These are phyloP conservation scores for Leishmania mexicana DNA, from an alignment of 208 protist species.

Conservation along the genomic window DNA sequence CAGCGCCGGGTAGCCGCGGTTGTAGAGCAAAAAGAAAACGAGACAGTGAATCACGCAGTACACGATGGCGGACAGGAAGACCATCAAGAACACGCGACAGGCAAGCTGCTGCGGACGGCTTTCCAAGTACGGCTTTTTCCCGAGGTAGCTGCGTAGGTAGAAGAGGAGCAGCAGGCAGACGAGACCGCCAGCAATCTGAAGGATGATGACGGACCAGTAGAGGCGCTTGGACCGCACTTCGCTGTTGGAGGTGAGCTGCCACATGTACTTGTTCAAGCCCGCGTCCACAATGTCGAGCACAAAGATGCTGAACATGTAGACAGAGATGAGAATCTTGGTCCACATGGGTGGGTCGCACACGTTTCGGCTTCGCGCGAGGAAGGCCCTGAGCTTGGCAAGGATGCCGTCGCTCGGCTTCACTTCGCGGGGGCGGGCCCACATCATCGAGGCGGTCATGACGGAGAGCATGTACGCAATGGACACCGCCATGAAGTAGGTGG, in stretches of 20 bases:
- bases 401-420: background rate
- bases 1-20: constrained; percentile 27
- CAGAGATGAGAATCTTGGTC: constrained; percentile 62
- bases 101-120: constrained; percentile 87
- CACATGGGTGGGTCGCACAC: constrained; percentile 80
- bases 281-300: constrained; percentile 56
- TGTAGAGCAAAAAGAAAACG: constrained; percentile 56
- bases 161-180: constrained; percentile 61
- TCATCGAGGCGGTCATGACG: constrained; percentile 84
- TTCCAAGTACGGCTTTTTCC: constrained; percentile 83
- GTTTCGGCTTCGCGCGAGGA: constrained; percentile 46
- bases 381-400: constrained; percentile 9
- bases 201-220: constrained; percentile 39
- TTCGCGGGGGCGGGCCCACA: constrained; percentile 31
- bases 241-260: constrained; percentile 22
- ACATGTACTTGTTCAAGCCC: constrained; percentile 20
- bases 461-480: constrained; percentile 79
- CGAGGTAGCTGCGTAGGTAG: constrained; percentile 68
- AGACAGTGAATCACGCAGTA: constrained; percentile 60
- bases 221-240: constrained; percentile 4
- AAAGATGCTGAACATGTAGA: constrained; percentile 56
- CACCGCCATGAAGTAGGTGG: constrained; percentile 78
- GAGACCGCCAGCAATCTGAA: constrained; percentile 53
- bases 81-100: constrained; percentile 73
- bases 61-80: constrained; percentile 54